Conservation (phyloP, 352 stramenopile genomes). For the Hyphochytrium catenoides region DNA sequence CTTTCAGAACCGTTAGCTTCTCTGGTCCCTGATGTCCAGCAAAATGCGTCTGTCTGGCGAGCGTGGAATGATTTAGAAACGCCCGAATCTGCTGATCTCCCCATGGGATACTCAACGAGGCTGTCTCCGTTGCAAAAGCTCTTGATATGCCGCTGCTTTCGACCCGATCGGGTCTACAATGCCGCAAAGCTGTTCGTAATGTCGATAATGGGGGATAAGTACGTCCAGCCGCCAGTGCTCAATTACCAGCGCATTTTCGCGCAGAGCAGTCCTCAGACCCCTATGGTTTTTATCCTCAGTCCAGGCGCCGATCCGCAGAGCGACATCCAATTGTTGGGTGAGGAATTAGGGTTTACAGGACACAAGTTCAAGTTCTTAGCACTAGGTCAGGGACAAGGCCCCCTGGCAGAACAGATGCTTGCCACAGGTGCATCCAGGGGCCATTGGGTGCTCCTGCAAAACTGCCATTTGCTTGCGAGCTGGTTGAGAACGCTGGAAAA, state of each 20-base stretch:
- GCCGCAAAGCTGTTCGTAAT: conserved; percentile 84
- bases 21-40: conserved; percentile 18
- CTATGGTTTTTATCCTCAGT: conserved; percentile 84
- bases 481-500: conserved; percentile 81
- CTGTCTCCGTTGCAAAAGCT: conserved; percentile 67
- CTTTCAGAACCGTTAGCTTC: conserved; percentile 26
- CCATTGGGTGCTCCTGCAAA: conserved; percentile 79
- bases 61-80: conserved; percentile 79
- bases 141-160: conserved; percentile 76
- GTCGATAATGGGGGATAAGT: conserved; percentile 70
- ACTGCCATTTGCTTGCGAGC: conserved; percentile 79
- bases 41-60: conserved; percentile 48
- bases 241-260: conserved; percentile 78
- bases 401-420: conserved; percentile 77
- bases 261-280: conserved; percentile 50
- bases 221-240: conserved; percentile 77
- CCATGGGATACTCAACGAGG: conserved; percentile 39
- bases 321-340: conserved; percentile 74
- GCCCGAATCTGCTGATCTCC: conserved; percentile 50
- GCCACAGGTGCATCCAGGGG: conserved; percentile 56
- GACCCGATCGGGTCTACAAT: conserved; percentile 84
- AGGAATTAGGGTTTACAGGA: conserved; percentile 67
- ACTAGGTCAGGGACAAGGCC: conserved; percentile 76
- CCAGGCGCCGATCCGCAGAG: conserved; percentile 76
- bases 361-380: conserved; percentile 81